Conservation (phyloP, 805 yeast species). For the Sugiyamaella chiloensis region DNA sequence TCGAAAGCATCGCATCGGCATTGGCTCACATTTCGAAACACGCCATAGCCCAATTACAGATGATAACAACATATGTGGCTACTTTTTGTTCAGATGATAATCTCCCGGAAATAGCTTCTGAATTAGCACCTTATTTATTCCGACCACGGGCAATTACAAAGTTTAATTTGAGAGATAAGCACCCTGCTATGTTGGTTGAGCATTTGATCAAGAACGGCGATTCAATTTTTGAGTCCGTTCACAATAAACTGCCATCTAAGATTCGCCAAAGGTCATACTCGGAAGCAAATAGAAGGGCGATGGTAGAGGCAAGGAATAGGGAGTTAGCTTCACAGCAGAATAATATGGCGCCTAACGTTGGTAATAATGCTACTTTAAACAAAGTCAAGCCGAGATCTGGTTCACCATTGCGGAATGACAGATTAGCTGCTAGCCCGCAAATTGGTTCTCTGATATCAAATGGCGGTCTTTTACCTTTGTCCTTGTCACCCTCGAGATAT, state of each 20-base stretch:
- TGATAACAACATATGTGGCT: conserved; percentile 21
- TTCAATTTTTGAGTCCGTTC: conserved; percentile 24
- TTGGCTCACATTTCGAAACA: conserved; percentile 26
- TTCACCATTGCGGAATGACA: conserved; percentile 5
- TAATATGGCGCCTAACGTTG: not conserved
- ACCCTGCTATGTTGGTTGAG: conserved; percentile 27
- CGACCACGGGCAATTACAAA: conserved; percentile 33
- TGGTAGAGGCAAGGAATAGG: conserved; percentile 24
- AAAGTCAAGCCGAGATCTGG: conserved; percentile 1
- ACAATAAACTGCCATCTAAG: conserved; percentile 13
- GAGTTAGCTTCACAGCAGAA: conserved; percentile 19
- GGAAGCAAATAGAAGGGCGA: conserved; percentile 24
- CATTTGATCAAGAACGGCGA: conserved; percentile 26
- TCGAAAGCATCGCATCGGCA: conserved; percentile 21
- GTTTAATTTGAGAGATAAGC: conserved; percentile 29
- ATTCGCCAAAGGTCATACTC: conserved; percentile 22
- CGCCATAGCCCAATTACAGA: conserved; percentile 21
- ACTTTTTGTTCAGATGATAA: not conserved
- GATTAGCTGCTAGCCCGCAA: not conserved
- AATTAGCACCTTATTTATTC: conserved; percentile 27
- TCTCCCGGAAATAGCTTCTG: conserved; percentile 15
- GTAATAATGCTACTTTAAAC: not conserved
- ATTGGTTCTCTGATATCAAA: conserved; percentile 4
- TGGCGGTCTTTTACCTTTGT: conserved; percentile 23
- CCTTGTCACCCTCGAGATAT: conserved; percentile 23